A percentile compares a stretch with the other conserved stretches of the same genome.
Evolutionary conservation across 768 basidiomycete species (phyloP).

Genomic region (Mycena filopes): DNA sequence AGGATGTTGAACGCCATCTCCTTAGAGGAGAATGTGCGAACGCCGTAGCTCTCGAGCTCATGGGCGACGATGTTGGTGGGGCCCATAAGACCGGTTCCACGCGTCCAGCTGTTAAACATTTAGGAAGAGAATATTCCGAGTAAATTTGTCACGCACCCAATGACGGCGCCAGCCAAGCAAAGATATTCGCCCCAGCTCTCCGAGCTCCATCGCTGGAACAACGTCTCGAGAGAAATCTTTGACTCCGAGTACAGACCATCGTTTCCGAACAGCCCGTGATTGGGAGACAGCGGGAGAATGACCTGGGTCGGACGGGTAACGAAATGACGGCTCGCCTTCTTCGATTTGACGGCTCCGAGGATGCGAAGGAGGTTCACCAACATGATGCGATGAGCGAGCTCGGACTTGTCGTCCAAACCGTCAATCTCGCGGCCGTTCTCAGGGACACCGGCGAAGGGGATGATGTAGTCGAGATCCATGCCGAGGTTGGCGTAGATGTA

Average conservation of each 20-base stretch:
- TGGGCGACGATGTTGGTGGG: conserved; percentile 95
- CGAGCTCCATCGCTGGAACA: conserved; percentile 98
- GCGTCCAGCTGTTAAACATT: conserved; percentile 80
- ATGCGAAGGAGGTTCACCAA: conserved; percentile 95
- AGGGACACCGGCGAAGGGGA: conserved; percentile 98
- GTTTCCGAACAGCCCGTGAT: conserved; percentile 97
- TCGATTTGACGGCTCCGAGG: conserved; percentile 96
- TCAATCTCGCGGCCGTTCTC: conserved; percentile 99
- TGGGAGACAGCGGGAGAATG: conserved; percentile 96
- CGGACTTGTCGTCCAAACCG: conserved; percentile 95
- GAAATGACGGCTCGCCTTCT: conserved; percentile 97
- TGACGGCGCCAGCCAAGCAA: conserved; percentile 97
- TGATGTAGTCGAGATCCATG: conserved; percentile 97
- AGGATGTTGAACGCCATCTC: conserved; percentile 99
- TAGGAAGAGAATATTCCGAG: conserved; percentile 14
- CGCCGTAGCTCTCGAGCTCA: conserved; percentile 91
- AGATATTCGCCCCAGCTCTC: conserved; percentile 99
- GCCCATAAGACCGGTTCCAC: conserved; percentile 97
- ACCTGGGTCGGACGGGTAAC: conserved; percentile 99
- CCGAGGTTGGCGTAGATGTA: conserved; percentile 97
- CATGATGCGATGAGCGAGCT: conserved; percentile 99
- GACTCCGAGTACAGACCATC: conserved; percentile 98
- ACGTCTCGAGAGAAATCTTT: conserved; percentile 96
- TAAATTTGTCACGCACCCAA: conserved; percentile 71
- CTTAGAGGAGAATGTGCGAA: conserved; percentile 98